Evolutionary conservation across 768 basidiomycete species (phyloP), one percentile per base, ranked within the genome.

Genomic region (Strobilomyces confusus): DNA sequence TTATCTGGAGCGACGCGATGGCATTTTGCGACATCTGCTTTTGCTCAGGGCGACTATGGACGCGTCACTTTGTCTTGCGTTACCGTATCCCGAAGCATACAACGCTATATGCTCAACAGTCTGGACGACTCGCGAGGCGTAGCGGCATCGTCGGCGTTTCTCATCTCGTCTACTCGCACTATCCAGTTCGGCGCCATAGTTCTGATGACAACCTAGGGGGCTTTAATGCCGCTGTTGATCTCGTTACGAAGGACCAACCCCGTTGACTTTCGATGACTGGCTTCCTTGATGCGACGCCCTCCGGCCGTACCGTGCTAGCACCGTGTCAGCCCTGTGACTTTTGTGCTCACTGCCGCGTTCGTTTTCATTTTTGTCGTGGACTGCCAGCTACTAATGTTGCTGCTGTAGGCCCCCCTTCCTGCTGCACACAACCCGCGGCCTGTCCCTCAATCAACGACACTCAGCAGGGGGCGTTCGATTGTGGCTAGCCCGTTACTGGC

Each of bases 31-130:
- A 56, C 42, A 4, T 56, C 42, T 0, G 41, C 51, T 0, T 56
- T 56, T 22, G 51, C 55, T 1, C 55, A 56, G 19, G 55, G 55
- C 23, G 41, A 53, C 9, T 56, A 56, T 1, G 5, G 55, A 0
- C 40, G 53, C 19, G 33, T 56, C 1, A 48, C 51, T 6, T 53
- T 12, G 46, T 56, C 5, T 3, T 56, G 4, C 55, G 52, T n/a
- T 52, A 29, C n/a, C 32, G 40, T 1, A 33, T 56, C 1, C 50
- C 45, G 1, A 56, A 56, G 55, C 55, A 56, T 12, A 48, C 43
- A 8, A 56, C 38, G 0, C 33, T 56, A 0, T 7, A 56, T 9
- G 38, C 55, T 15, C 51, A 56, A 22, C 54, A 55, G 8, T 46
- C 50, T 42, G 50, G 54, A 4, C n/a, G 22, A 14, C 49, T 51